phyloP scores from a whole-genome alignment of 805 yeast genomes.

The Aciculoconidium aculeatum region DNA sequence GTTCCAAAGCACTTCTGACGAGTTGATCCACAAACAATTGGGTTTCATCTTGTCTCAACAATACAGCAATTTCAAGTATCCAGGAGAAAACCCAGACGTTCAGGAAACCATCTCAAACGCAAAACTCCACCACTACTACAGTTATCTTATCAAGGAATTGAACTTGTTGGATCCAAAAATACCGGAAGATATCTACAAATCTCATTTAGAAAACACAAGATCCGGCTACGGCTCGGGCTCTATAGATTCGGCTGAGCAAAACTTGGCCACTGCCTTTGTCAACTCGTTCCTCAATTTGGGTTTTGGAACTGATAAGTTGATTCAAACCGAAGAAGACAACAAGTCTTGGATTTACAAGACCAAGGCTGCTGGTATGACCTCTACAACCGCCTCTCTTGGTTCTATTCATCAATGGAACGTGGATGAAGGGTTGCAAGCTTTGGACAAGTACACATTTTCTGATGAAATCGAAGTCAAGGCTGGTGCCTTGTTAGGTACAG shows the following conservation, averaged over 20 bases:
- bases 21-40: slow-evolving; percentile 75
- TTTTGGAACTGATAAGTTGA: slow-evolving; percentile 75
- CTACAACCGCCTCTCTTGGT: slow-evolving; percentile 90
- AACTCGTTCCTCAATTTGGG: slow-evolving; percentile 90
- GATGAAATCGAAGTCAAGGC: slow-evolving; percentile 86
- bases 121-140: slow-evolving; percentile 70
- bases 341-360: slow-evolving; percentile 87
- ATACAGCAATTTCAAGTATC: slow-evolving; percentile 65
- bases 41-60: slow-evolving; percentile 87
- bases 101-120: slow-evolving; percentile 82
- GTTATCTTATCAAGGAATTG: slow-evolving; percentile 77
- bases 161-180: slow-evolving; percentile 84
- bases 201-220: slow-evolving; percentile 72
- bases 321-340: slow-evolving; percentile 67
- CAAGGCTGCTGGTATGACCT: slow-evolving; percentile 83
- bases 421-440: slow-evolving; percentile 79
- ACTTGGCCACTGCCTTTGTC: slow-evolving; percentile 90
- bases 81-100: slow-evolving; percentile 61
- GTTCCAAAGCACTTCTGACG: slow-evolving; percentile 74
- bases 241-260: slow-evolving; percentile 88
- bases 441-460: slow-evolving; percentile 85
- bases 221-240: slow-evolving; percentile 53
- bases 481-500: slow-evolving; percentile 95
- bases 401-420: slow-evolving; percentile 87
- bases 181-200: slow-evolving; percentile 92